Evolutionary conservation across 2,329 filamentous ascomycete species (phyloP).

Genomic region (Microdochium nivale): DNA sequence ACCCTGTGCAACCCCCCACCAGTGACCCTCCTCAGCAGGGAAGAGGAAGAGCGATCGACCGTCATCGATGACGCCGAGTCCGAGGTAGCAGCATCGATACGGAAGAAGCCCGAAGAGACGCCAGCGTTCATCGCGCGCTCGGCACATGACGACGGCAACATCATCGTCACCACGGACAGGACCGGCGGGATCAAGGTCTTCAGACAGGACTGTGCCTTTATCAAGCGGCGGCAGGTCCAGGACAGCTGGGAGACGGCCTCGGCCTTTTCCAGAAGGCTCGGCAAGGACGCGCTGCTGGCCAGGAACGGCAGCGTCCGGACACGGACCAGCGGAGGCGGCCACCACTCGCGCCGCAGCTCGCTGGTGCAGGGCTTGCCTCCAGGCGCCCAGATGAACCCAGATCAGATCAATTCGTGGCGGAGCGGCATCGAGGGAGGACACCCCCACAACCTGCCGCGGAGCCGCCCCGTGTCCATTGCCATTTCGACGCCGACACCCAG

Average conservation of each 20-base stretch:
- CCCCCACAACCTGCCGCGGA: constrained; percentile 12
- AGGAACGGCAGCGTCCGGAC: constrained; percentile 49
- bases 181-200: constrained; percentile 89
- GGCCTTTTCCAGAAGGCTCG: constrained; percentile 63
- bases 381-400: constrained; percentile 36
- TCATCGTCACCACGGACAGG: constrained; percentile 86
- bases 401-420: constrained; percentile 84
- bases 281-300: constrained; percentile 48
- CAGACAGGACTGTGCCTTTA: constrained; percentile 82
- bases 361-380: constrained; percentile 29
- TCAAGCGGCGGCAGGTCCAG: constrained; percentile 55
- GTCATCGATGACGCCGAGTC: constrained; percentile 23
- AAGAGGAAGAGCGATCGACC: constrained; percentile 44
- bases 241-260: constrained; percentile 74
- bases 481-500: constrained; percentile 31
- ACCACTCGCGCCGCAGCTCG: constrained; percentile 37
- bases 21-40: constrained; percentile 67
- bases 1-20: constrained; percentile 94
- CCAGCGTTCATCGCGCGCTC: constrained; percentile 71
- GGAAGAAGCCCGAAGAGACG: constrained; percentile 52
- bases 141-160: constrained; percentile 73
- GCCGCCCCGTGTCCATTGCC: constrained; percentile 25
- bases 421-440: constrained; percentile 48
- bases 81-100: constrained; percentile 13
- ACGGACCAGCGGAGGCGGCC: constrained; percentile 31